Conservation (phyloP, 2,329 filamentous ascomycete genomes). For the Cladophialophora chaetospira region DNA sequence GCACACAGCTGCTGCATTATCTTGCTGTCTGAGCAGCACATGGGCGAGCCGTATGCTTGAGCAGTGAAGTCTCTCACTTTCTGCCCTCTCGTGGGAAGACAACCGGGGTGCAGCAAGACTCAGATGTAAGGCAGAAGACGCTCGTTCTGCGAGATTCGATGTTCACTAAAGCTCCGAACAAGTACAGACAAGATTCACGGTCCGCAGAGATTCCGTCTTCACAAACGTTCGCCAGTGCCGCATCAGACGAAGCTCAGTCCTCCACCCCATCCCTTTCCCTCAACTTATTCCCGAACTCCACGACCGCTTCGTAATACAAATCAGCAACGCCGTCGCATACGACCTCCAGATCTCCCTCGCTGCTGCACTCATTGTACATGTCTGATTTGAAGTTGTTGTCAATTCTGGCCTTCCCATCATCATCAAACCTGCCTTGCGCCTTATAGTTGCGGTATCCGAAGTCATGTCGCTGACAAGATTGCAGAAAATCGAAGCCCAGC, state of each 20-base stretch:
- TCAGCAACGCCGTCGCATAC: constrained; percentile 37
- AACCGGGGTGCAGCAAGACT: too few species aligned
- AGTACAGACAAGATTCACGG: too few species aligned
- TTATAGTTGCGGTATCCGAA: constrained; percentile 61
- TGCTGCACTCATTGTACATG: constrained; percentile 39
- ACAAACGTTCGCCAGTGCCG: too few species aligned
- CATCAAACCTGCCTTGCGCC: constrained; percentile 51
- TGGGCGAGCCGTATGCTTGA: too few species aligned
- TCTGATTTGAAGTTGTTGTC: constrained; percentile 54
- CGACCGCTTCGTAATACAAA: constrained; percentile 40
- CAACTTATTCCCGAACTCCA: constrained; percentile 31
- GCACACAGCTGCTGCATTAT: too few species aligned
- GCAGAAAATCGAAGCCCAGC: constrained; percentile 39
- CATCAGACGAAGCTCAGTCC: not conserved
- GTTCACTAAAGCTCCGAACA: too few species aligned
- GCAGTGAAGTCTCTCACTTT: too few species aligned
- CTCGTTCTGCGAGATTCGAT: too few species aligned
- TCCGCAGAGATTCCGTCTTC: too few species aligned
- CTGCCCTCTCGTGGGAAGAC: too few species aligned
- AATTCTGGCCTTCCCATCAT: constrained; percentile 46
- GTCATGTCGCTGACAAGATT: constrained; percentile 57
- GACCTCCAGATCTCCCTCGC: constrained; percentile 23
- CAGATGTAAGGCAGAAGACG: too few species aligned
- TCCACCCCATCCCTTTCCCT: not conserved
- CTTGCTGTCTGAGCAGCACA: too few species aligned